A percentile compares a stretch with the other conserved stretches of the same genome.
Conservation (phyloP, 148 eudicot genomes). For the Polygonum aviculare region DNA sequence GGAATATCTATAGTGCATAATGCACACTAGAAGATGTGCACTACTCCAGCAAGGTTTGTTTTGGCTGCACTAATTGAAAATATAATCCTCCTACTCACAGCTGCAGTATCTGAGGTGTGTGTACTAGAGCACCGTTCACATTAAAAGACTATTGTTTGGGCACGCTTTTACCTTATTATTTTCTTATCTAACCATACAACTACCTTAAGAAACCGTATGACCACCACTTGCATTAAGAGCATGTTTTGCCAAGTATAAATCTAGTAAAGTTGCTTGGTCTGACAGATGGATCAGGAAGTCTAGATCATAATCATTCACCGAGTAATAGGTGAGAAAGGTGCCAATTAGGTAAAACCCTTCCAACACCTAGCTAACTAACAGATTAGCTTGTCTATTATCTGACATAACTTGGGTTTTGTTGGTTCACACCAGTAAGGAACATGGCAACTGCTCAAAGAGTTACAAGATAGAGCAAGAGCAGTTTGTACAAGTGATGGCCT, state of each 20-base stretch:
- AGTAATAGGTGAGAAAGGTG: neutral
- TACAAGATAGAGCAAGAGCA: neutral
- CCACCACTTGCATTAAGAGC: neutral
- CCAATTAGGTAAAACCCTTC: neutral
- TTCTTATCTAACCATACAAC: neutral
- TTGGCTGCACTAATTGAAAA: neutral
- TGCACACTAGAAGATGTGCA: neutral
- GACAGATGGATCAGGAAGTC: neutral
- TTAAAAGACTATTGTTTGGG: neutral
- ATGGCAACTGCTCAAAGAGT: neutral
- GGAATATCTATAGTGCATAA: neutral
- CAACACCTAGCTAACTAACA: neutral
- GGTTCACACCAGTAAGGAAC: neutral
- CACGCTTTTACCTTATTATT: neutral
- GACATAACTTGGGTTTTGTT: neutral
- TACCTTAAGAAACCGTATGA: neutral
- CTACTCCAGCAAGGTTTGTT: neutral
- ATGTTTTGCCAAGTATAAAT: neutral
- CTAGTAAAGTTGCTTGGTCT: neutral
- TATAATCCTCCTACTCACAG: neutral
- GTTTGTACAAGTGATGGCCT: neutral
- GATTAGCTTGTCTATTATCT: neutral
- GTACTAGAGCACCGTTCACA: neutral
- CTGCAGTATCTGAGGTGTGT: neutral
- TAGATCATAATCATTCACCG: neutral